These are phyloP conservation scores for Avena atlantica DNA, from an alignment of 176 grass and related monocot genomes.

Conservation along the genomic window DNA sequence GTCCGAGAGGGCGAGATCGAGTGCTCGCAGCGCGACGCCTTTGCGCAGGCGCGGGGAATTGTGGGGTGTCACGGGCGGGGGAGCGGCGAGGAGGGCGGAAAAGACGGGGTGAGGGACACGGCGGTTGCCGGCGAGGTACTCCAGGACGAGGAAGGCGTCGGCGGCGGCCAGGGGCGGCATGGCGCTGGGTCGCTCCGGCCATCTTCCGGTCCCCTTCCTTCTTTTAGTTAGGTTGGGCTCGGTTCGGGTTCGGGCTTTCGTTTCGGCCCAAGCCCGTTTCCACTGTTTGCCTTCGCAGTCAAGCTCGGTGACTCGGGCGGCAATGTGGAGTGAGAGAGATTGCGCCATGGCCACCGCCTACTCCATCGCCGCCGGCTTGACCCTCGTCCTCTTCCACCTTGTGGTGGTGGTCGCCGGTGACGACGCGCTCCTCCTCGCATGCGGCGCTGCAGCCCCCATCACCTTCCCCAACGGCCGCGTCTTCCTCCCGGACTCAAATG, in stretches of 20 bases:
- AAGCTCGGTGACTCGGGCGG: background rate
- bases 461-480: constrained; percentile 35
- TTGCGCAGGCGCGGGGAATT: constrained; percentile 43
- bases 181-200: constrained; percentile 1
- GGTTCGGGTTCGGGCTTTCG: background rate
- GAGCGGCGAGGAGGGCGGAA: constrained; percentile 25
- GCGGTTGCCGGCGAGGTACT: constrained; percentile 40
- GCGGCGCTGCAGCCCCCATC: constrained; percentile 7
- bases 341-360: constrained; percentile 2
- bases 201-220: background rate
- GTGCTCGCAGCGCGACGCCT: constrained; percentile 40
- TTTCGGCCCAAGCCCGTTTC: background rate
- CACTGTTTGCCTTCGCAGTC: background rate
- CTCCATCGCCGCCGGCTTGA: background rate
- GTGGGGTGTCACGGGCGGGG: background rate
- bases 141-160: constrained; percentile 44
- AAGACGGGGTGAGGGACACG: constrained; percentile 27
- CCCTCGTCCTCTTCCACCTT: background rate
- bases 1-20: constrained; percentile 28
- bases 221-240: background rate
- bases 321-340: background rate
- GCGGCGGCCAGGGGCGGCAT: constrained; percentile 1
- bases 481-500: background rate
- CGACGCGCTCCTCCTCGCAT: constrained; percentile 37
- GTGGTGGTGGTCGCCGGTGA: background rate